Conservation (phyloP, 768 basidiomycete species). For the Kwoniella botswanensis region DNA sequence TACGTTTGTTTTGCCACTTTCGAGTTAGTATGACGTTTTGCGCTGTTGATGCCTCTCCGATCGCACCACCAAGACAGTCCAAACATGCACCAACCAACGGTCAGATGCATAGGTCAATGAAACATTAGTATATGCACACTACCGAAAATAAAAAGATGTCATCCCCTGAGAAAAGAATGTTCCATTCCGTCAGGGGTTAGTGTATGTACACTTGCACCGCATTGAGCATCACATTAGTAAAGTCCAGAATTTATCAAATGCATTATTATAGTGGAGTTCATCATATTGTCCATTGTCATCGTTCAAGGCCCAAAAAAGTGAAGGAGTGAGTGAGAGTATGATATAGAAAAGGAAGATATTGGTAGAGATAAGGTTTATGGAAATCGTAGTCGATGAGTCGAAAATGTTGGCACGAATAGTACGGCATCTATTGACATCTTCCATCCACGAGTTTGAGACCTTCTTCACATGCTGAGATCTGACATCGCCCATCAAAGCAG, state of each 20-base stretch:
- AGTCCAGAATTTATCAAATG: too few species aligned
- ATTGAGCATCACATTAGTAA: too few species aligned
- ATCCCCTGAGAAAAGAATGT: neutral
- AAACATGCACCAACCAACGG: neutral
- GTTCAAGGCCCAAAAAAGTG: too few species aligned
- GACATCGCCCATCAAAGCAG: neutral
- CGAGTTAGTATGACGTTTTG: conserved; percentile 2
- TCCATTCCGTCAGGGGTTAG: neutral
- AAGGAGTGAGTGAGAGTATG: too few species aligned
- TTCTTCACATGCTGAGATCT: neutral
- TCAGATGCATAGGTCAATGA: neutral
- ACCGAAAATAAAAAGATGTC: neutral
- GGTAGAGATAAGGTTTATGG: too few species aligned
- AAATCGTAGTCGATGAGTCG: too few species aligned
- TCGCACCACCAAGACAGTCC: neutral
- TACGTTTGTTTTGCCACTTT: conserved; percentile 9
- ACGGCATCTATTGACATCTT: neutral
- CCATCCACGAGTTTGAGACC: neutral
- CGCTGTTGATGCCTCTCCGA: neutral
- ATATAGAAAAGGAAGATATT: too few species aligned
- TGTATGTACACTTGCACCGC: neutral
- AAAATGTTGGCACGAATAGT: too few species aligned
- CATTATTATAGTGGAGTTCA: too few species aligned
- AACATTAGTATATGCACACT: neutral
- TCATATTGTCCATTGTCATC: too few species aligned